Evolutionary conservation across 2,329 filamentous ascomycete species (phyloP).

Genomic region (Trichothecium roseum): DNA sequence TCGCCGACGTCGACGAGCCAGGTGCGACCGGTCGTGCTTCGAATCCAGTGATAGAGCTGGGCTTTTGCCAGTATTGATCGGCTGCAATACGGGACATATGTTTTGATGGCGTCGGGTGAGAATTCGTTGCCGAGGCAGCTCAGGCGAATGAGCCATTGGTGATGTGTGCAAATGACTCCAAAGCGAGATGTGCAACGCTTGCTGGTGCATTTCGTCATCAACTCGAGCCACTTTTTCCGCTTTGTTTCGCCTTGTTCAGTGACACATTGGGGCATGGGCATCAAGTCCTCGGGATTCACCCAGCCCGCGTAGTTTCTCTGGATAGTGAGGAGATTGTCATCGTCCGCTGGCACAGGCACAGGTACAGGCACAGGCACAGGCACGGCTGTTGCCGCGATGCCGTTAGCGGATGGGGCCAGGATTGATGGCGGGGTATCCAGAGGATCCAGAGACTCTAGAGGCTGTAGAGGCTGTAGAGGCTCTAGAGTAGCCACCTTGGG

Average conservation of each 20-base stretch:
- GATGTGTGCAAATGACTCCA: constrained; percentile 2
- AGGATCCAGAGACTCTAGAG: too few relatives aligned
- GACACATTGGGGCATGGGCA: constrained; percentile 4
- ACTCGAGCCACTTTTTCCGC: constrained; percentile 1
- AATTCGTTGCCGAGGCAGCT: constrained; percentile 5
- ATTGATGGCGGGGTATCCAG: too few relatives aligned
- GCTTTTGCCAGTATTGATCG: constrained; percentile 4
- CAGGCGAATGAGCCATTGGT: constrained; percentile 4
- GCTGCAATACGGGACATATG: constrained; percentile 2
- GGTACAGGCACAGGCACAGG: too few relatives aligned
- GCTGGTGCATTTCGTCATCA: constrained; percentile 3
- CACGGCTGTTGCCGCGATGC: too few relatives aligned
- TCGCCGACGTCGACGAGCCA: constrained; percentile 5
- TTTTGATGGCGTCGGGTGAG: background rate
- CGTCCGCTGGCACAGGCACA: too few relatives aligned
- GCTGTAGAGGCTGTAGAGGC: too few relatives aligned
- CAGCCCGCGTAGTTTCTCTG: constrained; percentile 1
- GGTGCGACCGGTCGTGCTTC: constrained; percentile 1
- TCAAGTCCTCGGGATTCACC: constrained; percentile 3
- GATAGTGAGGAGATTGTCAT: too few relatives aligned
- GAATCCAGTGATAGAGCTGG: constrained; percentile 3
- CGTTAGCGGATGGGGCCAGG: too few relatives aligned
- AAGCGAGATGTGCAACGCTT: constrained; percentile 5
- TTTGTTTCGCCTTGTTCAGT: constrained; percentile 1
- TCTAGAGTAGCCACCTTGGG: too few relatives aligned